Percentiles rank a stretch among this genome's conserved stretches.
phyloP scores from a whole-genome alignment of 1,284 basidiomycete genomes.

The Rhodotorula sp. region DNA sequence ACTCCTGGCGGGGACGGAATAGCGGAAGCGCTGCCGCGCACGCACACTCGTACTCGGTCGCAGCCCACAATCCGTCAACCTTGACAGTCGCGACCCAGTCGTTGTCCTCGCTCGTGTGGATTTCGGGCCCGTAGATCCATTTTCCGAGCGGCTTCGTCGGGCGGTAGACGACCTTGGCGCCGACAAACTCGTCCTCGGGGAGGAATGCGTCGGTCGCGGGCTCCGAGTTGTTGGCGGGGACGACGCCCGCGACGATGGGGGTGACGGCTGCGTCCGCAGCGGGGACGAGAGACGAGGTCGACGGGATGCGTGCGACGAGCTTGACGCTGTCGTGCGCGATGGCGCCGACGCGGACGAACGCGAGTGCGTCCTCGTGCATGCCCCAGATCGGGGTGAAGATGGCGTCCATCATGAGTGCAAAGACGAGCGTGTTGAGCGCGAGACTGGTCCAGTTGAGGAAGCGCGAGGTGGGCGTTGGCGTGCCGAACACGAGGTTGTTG shows the following conservation, averaged over 20 bases:
- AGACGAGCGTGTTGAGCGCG: conserved; percentile 37
- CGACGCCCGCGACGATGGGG: conserved; percentile 17
- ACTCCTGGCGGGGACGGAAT: conserved; percentile 6
- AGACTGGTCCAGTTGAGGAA: conserved; percentile 32
- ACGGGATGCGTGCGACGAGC: conserved; percentile 63
- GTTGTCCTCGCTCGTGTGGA: conserved; percentile 49
- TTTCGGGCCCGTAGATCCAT: conserved; percentile 40
- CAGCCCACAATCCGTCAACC: conserved; percentile 66
- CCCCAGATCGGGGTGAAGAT: conserved; percentile 41
- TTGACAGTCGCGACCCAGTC: conserved; percentile 69
- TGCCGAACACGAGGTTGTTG: conserved; percentile 22
- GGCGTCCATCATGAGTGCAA: conserved; percentile 37
- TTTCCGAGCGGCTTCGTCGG: conserved; percentile 42
- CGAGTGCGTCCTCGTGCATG: conserved; percentile 54
- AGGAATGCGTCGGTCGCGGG: conserved; percentile 3
- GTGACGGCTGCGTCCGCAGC: conserved; percentile 6
- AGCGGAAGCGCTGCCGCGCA: conserved; percentile 23
- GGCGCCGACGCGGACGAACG: conserved; percentile 68
- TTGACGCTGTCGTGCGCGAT: conserved; percentile 66
- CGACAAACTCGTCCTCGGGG: conserved; percentile 26
- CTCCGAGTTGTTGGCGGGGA: conserved; percentile 20
- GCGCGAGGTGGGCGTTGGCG: conserved; percentile 20
- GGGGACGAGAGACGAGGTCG: conserved; percentile 56
- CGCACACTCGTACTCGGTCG: conserved; percentile 71
- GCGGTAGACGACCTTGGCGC: conserved; percentile 41